phyloP scores from a whole-genome alignment of 2,329 filamentous ascomycete genomes.

The Clonostachys chloroleuca region DNA sequence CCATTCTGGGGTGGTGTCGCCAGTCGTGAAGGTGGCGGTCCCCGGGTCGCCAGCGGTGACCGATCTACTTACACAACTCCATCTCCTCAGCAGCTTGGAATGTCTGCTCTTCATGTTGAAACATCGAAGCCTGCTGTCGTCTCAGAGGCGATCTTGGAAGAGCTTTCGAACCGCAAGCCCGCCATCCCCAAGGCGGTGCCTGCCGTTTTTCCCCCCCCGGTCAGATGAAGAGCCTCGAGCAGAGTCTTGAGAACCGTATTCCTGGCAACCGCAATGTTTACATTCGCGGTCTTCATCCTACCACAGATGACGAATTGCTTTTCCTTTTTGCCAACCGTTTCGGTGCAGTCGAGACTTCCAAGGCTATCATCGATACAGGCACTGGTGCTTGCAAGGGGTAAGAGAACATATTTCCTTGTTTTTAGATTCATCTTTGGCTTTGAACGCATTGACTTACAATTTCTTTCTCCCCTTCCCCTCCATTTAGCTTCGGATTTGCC shows the following conservation, averaged over 20 bases:
- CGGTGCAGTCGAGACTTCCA: conserved; percentile 91
- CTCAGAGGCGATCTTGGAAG: conserved; percentile 52
- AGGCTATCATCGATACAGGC: conserved; percentile 94
- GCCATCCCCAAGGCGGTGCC: conserved; percentile 84
- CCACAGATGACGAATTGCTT: conserved; percentile 89
- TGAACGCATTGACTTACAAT: background rate
- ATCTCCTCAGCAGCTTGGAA: conserved; percentile 56
- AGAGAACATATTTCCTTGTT: conserved; percentile 16
- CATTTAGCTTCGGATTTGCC: conserved; percentile 85
- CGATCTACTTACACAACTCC: conserved; percentile 63
- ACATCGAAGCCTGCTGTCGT: conserved; percentile 34
- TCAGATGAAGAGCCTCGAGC: conserved; percentile 83
- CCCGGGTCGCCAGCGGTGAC: conserved; percentile 54
- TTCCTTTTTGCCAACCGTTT: conserved; percentile 81
- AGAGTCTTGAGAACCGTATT: conserved; percentile 89
- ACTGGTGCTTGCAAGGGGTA: conserved; percentile 96
- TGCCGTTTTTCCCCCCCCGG: conserved; percentile 79
- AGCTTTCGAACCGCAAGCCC: conserved; percentile 70
- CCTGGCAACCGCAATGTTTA: conserved; percentile 96
- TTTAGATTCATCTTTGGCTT: background rate
- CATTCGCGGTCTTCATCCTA: conserved; percentile 91
- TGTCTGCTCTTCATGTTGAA: conserved; percentile 31
- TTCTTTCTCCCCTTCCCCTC: conserved; percentile 16
- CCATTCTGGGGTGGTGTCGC: conserved; percentile 57
- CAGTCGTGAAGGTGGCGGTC: conserved; percentile 51